A percentile compares a stretch with the other conserved stretches of the same genome.
These are phyloP conservation scores for Clonostachys rhizophaga DNA, from an alignment of 2,329 filamentous ascomycete genomes.

Conservation along the genomic window DNA sequence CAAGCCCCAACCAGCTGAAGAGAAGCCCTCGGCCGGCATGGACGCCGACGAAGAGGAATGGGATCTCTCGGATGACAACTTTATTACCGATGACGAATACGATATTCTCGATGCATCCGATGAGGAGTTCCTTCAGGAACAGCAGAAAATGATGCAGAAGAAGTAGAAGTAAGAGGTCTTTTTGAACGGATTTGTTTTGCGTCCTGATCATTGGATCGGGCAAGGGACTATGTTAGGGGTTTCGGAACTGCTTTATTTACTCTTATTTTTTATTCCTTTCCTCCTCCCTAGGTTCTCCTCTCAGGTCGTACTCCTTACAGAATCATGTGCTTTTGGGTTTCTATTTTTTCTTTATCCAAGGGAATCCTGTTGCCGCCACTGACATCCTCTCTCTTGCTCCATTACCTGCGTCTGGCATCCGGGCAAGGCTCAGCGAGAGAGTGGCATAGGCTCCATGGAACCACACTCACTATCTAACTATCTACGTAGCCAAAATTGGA, in stretches of 20 bases:
- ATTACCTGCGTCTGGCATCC: too few species aligned
- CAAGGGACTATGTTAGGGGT: not conserved
- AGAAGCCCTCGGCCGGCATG: slow-evolving; percentile 48
- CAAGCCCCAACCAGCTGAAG: slow-evolving; percentile 41
- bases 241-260: not conserved
- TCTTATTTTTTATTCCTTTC: not conserved
- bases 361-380: not conserved
- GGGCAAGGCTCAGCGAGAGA: too few species aligned
- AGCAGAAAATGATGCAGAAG: not conserved
- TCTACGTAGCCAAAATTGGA: too few species aligned
- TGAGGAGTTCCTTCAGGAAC: slow-evolving; percentile 66
- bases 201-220: not conserved
- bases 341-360: not conserved
- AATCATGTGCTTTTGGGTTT: not conserved
- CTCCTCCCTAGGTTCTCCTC: not conserved
- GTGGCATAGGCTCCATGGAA: too few species aligned
- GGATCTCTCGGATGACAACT: slow-evolving; percentile 65
- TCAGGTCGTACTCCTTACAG: not conserved
- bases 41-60: slow-evolving; percentile 49
- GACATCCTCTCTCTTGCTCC: too few species aligned
- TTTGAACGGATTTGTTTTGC: too few species aligned
- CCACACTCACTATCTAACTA: too few species aligned
- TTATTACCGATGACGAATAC: slow-evolving; percentile 96
- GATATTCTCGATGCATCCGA: slow-evolving; percentile 95
- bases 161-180: too few species aligned